phyloP scores from a whole-genome alignment of 495 filamentous ascomycete genomes.

The Penicillium atrosanguineum region DNA sequence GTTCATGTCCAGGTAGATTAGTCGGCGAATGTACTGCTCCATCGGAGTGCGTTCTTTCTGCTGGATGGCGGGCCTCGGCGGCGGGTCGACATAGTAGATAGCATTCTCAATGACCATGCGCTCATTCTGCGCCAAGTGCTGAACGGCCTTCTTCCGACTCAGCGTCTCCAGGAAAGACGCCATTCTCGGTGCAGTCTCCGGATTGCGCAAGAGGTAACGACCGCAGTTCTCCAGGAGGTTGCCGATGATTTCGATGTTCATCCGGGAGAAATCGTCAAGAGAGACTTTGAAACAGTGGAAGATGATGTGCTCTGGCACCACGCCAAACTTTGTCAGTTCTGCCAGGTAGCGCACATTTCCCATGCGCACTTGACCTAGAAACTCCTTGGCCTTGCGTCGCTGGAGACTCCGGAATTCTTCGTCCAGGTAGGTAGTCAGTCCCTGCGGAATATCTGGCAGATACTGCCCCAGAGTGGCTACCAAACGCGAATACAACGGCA shows the following conservation, averaged over 20 bases:
- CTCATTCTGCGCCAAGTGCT: slow-evolving; percentile 93
- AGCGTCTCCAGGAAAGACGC: slow-evolving; percentile 89
- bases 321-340: slow-evolving; percentile 96
- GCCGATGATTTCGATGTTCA: slow-evolving; percentile 98
- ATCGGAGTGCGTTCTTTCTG: slow-evolving; percentile 94
- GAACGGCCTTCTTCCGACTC: slow-evolving; percentile 91
- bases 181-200: slow-evolving; percentile 92
- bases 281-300: slow-evolving; percentile 99
- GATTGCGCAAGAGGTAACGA: slow-evolving; percentile 88
- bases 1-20: slow-evolving; percentile 90
- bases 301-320: slow-evolving; percentile 97
- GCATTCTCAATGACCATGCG: slow-evolving; percentile 98
- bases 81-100: slow-evolving; percentile 96
- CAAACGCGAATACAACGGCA: slow-evolving; percentile 87
- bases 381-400: slow-evolving; percentile 97
- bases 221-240: slow-evolving; percentile 97
- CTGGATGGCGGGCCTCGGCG: slow-evolving; percentile 86
- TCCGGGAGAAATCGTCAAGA: slow-evolving; percentile 93
- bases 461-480: slow-evolving; percentile 92
- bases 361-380: slow-evolving; percentile 88
- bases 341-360: slow-evolving; percentile 96
- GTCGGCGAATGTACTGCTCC: slow-evolving; percentile 85
- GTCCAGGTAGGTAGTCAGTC: slow-evolving; percentile 90
- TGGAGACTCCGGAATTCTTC: slow-evolving; percentile 97
- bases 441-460: slow-evolving; percentile 87